Conservation (phyloP, 2,329 filamentous ascomycete genomes). For the Thermothelomyces thermophilus region DNA sequence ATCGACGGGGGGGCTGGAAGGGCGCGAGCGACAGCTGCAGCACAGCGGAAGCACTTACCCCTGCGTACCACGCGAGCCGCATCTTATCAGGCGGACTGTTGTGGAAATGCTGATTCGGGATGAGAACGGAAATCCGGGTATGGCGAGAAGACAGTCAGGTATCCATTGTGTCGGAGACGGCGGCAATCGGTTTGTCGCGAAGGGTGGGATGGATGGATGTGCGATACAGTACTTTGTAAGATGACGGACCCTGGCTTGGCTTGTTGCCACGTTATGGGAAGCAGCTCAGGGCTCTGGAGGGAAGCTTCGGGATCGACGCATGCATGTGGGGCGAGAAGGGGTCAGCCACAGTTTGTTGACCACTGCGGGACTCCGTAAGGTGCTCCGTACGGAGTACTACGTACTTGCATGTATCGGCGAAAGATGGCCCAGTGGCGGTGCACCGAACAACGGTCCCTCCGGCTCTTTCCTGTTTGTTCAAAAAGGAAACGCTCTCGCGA, state of each 20-base stretch:
- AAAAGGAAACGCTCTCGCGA: neutral
- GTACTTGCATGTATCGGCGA: too few species aligned
- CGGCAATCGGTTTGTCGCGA: slow-evolving; percentile 5
- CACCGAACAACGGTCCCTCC: neutral
- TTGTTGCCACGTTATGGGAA: slow-evolving; percentile 31
- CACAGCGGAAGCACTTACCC: slow-evolving; percentile 39
- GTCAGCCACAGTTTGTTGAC: neutral
- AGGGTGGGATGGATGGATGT: neutral
- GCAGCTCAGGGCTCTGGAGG: neutral
- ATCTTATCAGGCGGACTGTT: slow-evolving; percentile 35
- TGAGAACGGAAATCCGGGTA: slow-evolving; percentile 4
- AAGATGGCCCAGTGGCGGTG: too few species aligned
- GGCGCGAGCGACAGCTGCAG: neutral
- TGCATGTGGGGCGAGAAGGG: neutral
- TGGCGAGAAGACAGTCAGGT: slow-evolving; percentile 25
- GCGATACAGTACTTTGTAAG: too few species aligned
- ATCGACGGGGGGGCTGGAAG: neutral
- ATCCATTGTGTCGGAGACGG: slow-evolving; percentile 29
- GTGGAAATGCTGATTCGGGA: slow-evolving; percentile 10
- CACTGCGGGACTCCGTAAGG: too few species aligned
- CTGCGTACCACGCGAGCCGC: slow-evolving; percentile 55
- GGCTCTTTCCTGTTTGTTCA: neutral
- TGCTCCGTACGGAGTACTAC: too few species aligned
- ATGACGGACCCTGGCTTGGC: slow-evolving; percentile 15
- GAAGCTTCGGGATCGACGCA: neutral